Evolutionary conservation across 2,329 filamentous ascomycete species (phyloP), one percentile per base, ranked within the genome.

Genomic region (Pseudogymnoascus sp.): DNA sequence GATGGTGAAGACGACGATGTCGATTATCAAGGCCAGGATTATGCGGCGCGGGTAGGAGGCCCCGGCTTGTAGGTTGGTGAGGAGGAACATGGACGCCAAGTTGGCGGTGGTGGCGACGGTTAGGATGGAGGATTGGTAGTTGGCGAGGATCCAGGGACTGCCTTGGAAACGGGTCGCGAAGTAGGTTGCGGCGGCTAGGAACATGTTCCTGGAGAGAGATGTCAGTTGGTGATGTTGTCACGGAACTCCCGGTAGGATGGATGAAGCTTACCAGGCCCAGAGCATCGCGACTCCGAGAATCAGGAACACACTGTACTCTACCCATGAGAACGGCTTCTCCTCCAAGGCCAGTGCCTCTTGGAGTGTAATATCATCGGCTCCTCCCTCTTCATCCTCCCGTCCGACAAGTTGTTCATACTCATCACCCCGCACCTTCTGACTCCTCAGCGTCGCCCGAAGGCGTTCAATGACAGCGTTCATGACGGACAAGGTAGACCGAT

Each of bases 41-140:
- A 99, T 96, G 64, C 95, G 89, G 76, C 87, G 89, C 0, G 93
- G 89, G 74, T 99, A 99, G 60, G 90, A 92, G 16, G 93, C 93
- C 54, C 85, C 83, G 65, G 85, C 83, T 77, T 99, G 95, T 62
- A 93, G 81, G 69, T 90, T 89, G 60, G 89, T 88, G 65, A 99
- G 84, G 68, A 93, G 76, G 66, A 93, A 79, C 79, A 93, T 90
- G 41, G 87, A 85, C 51, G 78, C 78, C 10, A 99, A 82, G 74
- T 95, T 98, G 31, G 90, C 91, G 68, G 93, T 75, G 1, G 92
- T 96, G 62, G 90, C 95, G 28, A 96, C 88, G 36, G 92, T 90
- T 65, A 96, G 83, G 73, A 98, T 93, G 65, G 90, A 87, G 10
- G 93, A 89, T 75, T 97, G 93, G 78, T 96, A 98, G 79, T 92